phyloP scores from a whole-genome alignment of 768 basidiomycete species.

The Daedaleopsis sinensis region DNA sequence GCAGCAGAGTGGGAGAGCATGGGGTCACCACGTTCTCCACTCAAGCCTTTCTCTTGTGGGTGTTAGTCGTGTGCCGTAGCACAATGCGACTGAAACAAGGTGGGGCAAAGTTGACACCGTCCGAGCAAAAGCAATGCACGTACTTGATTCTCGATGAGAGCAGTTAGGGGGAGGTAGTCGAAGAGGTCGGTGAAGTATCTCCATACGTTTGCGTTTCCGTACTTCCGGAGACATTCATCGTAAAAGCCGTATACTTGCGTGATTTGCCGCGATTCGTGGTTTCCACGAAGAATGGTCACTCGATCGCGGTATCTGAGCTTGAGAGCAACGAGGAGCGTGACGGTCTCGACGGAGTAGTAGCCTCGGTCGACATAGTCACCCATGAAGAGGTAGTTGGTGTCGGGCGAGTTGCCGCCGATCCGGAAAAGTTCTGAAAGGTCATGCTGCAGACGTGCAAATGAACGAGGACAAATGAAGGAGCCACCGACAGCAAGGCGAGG shows the following conservation, averaged over 20 bases:
- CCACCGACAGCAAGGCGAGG: slow-evolving; percentile 9
- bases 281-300: slow-evolving; percentile 96
- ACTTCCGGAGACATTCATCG: slow-evolving; percentile 99
- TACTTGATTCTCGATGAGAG: slow-evolving; percentile 98
- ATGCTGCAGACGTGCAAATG: slow-evolving; percentile 68
- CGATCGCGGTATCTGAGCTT: slow-evolving; percentile 98
- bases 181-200: slow-evolving; percentile 98
- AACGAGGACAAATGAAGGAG: slow-evolving; percentile 8
- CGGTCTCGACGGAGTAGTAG: slow-evolving; percentile 99
- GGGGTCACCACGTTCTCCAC: not conserved
- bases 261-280: slow-evolving; percentile 99
- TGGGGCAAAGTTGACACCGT: not conserved
- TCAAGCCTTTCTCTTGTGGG: too few relatives aligned
- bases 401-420: slow-evolving; percentile 97
- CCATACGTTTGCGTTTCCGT: slow-evolving; percentile 99
- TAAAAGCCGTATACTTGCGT: slow-evolving; percentile 99
- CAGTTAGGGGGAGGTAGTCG: slow-evolving; percentile 96
- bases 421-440: slow-evolving; percentile 99
- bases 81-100: slow-evolving; percentile 1
- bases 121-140: slow-evolving; percentile 38
- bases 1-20: not conserved
- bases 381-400: slow-evolving; percentile 99
- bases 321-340: slow-evolving; percentile 94
- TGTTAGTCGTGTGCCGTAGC: slow-evolving; percentile 5
- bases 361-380: slow-evolving; percentile 99